These are phyloP conservation scores for Nicotiana obtusifolia DNA, from an alignment of 257 asterid species.

Conservation along the genomic window DNA sequence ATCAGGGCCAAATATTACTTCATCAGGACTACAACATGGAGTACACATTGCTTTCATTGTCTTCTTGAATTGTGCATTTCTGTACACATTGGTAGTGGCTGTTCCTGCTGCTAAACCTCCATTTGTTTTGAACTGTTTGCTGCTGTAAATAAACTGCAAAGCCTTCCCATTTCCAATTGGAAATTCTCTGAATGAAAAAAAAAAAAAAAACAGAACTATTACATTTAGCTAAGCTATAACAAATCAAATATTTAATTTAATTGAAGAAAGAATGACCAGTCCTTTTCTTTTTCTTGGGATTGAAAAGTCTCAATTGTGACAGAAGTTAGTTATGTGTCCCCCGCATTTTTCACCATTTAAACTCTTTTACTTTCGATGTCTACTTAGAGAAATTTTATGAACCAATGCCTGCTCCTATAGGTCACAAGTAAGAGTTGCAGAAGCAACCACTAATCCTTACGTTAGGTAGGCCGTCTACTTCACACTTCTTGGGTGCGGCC, in stretches of 20 bases:
- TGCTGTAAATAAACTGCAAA: constrained; percentile 10
- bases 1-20: constrained; percentile 48
- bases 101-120: constrained; percentile 32
- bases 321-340: background rate
- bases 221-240: background rate
- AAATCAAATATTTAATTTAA: background rate
- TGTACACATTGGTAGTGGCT: constrained; percentile 84
- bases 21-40: constrained; percentile 40
- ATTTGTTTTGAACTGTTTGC: constrained; percentile 3
- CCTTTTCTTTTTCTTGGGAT: background rate
- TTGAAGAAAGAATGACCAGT: background rate
- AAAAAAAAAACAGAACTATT: background rate
- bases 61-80: constrained; percentile 57
- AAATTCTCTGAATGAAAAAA: constrained; percentile 42
- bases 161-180: constrained; percentile 34
- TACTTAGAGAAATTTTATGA: background rate
- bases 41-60: constrained; percentile 26
- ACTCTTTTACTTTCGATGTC: background rate
- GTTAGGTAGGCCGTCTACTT: no score
- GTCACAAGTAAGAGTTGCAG: no score
- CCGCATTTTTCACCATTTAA: background rate
- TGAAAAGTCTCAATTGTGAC: background rate
- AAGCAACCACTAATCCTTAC: no score
- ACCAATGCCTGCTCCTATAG: no score
- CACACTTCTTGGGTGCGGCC: no score